Evolutionary conservation across 225 moss, liverwort and hornwort genomes (phyloP).

Genomic region (Physcomitrellopsis africana): DNA sequence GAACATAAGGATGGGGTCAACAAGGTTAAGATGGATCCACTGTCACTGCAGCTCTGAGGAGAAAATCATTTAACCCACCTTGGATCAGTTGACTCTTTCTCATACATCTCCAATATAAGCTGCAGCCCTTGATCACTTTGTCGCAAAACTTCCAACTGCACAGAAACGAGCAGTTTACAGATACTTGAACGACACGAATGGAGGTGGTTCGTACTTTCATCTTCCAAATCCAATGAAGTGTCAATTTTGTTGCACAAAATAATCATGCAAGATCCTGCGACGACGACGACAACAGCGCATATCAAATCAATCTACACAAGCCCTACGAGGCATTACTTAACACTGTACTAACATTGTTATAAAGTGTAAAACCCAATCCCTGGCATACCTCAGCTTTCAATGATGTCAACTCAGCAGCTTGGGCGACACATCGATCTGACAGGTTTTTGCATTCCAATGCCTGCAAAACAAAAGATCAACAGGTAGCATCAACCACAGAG

Average conservation of each 20-base stretch:
- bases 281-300: neutral
- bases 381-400: conserved; percentile 77
- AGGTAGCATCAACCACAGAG: conserved; percentile 12
- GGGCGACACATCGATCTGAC: conserved; percentile 65
- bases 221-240: conserved; percentile 26
- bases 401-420: conserved; percentile 63
- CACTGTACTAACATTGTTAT: neutral
- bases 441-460: conserved; percentile 68
- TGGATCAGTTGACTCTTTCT: conserved; percentile 63
- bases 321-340: neutral
- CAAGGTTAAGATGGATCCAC: conserved; percentile 12
- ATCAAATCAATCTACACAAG: conserved; percentile 1
- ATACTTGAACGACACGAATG: conserved; percentile 16
- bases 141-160: conserved; percentile 58
- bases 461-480: conserved; percentile 42
- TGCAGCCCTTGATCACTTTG: conserved; percentile 70
- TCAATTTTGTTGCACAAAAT: neutral
- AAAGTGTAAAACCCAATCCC: conserved; percentile 15
- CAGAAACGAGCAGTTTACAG: conserved; percentile 22
- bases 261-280: neutral
- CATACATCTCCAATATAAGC: conserved; percentile 72
- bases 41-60: conserved; percentile 25
- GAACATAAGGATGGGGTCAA: conserved; percentile 17
- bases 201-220: conserved; percentile 5
- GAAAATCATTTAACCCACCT: conserved; percentile 55